phyloP scores from a whole-genome alignment of 2,329 filamentous ascomycete species.

The Blastomyces silverae region DNA sequence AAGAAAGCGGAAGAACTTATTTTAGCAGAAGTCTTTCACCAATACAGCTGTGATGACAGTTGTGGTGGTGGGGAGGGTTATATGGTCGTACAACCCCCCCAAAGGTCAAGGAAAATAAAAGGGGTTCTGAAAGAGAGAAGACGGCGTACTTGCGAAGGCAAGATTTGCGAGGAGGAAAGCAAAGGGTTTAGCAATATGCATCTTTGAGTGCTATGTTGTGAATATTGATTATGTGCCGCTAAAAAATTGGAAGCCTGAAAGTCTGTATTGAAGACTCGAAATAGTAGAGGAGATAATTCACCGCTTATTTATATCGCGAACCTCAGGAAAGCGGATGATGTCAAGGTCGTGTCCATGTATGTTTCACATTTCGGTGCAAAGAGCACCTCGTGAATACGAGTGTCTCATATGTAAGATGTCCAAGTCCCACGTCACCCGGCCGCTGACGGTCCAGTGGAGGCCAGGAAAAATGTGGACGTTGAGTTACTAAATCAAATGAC shows the following conservation, averaged over 20 bases:
- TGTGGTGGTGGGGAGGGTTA: background rate
- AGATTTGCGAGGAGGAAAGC: slow-evolving; percentile 5
- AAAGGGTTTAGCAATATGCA: slow-evolving; percentile 8
- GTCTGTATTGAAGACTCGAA: background rate
- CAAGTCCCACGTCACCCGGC: background rate
- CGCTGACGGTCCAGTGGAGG: background rate
- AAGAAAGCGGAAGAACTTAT: background rate
- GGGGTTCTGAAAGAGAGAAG: background rate
- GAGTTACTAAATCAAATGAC: background rate
- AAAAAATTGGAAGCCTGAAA: too few species aligned
- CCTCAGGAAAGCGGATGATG: background rate
- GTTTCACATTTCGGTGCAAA: slow-evolving; percentile 6
- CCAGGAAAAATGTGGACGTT: background rate
- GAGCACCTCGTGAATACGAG: slow-evolving; percentile 6
- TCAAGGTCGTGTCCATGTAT: slow-evolving; percentile 3
- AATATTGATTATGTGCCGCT: background rate
- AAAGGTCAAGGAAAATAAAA: background rate
- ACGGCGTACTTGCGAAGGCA: slow-evolving; percentile 1
- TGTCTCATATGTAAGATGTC: background rate
- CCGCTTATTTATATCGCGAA: slow-evolving; percentile 4
- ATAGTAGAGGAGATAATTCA: background rate
- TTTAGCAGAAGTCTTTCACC: background rate
- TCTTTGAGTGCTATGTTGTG: background rate
- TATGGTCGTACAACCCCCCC: background rate
- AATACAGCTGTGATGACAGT: background rate